These are phyloP conservation scores for Amniculicola lignicola DNA, from an alignment of 495 filamentous ascomycete species.

Conservation along the genomic window DNA sequence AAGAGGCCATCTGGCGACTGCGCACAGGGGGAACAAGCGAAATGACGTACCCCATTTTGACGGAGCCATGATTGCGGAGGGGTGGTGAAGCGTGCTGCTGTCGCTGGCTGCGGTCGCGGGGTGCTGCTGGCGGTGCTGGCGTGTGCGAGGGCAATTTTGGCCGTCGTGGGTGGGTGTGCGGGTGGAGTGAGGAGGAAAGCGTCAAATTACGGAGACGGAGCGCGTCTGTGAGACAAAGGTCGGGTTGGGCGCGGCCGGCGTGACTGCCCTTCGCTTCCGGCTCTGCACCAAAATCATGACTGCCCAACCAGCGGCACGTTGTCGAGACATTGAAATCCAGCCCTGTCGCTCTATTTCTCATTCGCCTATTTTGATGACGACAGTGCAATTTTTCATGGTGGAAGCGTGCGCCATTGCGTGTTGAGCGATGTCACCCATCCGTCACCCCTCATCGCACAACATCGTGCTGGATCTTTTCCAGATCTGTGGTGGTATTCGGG, in stretches of 20 bases:
- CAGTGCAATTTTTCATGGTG: too few relatives aligned
- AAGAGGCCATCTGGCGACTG: slow-evolving; percentile 4
- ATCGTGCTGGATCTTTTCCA: too few relatives aligned
- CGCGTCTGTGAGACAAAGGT: slow-evolving; percentile 26
- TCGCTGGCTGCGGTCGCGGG: background rate
- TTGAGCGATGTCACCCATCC: too few relatives aligned
- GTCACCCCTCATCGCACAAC: too few relatives aligned
- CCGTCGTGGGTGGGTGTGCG: slow-evolving; percentile 1
- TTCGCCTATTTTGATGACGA: too few relatives aligned
- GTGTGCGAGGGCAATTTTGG: slow-evolving; percentile 21
- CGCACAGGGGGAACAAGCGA: slow-evolving; percentile 12
- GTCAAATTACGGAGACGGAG: too few relatives aligned
- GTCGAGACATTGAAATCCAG: too few relatives aligned
- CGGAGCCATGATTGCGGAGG: slow-evolving; percentile 33
- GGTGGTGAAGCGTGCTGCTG: background rate
- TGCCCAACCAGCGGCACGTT: background rate
- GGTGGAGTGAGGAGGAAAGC: slow-evolving; percentile 19
- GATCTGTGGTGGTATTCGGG: too few relatives aligned
- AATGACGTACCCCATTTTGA: slow-evolving; percentile 38
- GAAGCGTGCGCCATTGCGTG: too few relatives aligned
- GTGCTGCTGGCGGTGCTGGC: background rate
- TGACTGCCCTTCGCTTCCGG: slow-evolving; percentile 18
- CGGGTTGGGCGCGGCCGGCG: slow-evolving; percentile 14
- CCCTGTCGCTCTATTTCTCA: too few relatives aligned
- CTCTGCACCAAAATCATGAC: background rate